Evolutionary conservation across 352 stramenopile species (phyloP), one percentile per base, ranked within the genome.

Genomic region (Phytopythium sindhum): DNA sequence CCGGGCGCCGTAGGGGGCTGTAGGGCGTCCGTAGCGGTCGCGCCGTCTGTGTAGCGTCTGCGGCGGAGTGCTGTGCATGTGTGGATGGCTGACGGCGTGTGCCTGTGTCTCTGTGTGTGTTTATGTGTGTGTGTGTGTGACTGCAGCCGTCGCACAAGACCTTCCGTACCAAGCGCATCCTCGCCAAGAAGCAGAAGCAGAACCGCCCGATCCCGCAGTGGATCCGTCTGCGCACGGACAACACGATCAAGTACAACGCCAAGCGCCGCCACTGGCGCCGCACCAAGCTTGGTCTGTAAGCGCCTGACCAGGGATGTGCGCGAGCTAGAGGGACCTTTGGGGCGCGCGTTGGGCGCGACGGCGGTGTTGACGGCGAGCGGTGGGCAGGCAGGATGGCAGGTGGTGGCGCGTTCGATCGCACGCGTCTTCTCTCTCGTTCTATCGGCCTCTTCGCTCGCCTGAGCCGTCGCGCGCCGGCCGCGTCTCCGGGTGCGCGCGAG

Each of bases 251-350:
- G 86, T 99, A 99, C 95, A 99, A 99, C 86, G 88, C 93, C 62
- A 99, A 99, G 92, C 93, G 98, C 83, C 94, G 98, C 75, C 97
- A 99, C 93, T 99, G 98, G 98, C 96, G 98, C 74, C 96, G 98
- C 83, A 99, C 98, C 72, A 99, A 99, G 94, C 94, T 99, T 70
- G 97, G 97, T 80, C 86, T 99, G 81, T 99, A 99, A 99, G 77
- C 78, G 65, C 57, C 52, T 4, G 48, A 10, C 15, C 58, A n/a
- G 37, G 37, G n/a, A 55, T 67, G 56, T 8, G 26, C 28, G 28
- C 56, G 56, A 61, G 37, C 54, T 47, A 47, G 54, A 60, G 35
- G 33, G 51, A 14, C 44, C n/a, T 17, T 51, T 19, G 51, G 48
- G 8, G 50, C 26, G 50, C 50, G 50, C 26, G 50, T 0, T 9